Percentiles rank a stretch among this genome's conserved stretches.
These are phyloP conservation scores for Daedaleopsis nitida DNA, from an alignment of 768 basidiomycete species.

Conservation along the genomic window DNA sequence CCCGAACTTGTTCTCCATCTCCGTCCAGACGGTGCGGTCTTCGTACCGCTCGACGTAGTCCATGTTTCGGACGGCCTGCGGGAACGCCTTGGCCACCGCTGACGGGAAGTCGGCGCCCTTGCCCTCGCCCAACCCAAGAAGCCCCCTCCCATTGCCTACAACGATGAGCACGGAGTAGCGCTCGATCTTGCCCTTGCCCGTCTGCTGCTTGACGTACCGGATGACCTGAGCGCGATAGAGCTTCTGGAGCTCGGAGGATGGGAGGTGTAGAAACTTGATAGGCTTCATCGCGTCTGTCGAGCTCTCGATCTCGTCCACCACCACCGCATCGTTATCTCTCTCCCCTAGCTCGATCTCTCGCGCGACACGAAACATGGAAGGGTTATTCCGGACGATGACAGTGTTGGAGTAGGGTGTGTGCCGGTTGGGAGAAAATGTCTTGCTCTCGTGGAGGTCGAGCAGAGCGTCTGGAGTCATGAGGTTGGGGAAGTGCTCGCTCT, in stretches of 20 bases:
- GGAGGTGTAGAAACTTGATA: constrained; percentile 40
- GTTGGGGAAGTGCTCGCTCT: constrained; percentile 45
- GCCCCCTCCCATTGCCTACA: constrained; percentile 80
- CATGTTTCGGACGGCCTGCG: constrained; percentile 81
- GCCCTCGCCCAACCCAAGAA: constrained; percentile 82
- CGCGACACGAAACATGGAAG: constrained; percentile 57
- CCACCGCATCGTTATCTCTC: too few relatives aligned
- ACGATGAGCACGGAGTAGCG: constrained; percentile 64
- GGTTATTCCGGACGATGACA: constrained; percentile 69
- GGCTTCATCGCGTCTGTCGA: constrained; percentile 18
- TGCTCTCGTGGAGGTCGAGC: constrained; percentile 59
- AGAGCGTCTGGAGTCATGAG: constrained; percentile 64
- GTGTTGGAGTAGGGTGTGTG: constrained; percentile 59
- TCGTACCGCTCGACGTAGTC: constrained; percentile 96
- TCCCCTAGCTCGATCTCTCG: constrained; percentile 34
- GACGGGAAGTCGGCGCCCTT: constrained; percentile 61
- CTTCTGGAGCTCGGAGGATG: constrained; percentile 28
- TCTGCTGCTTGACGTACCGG: constrained; percentile 82
- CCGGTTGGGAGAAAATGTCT: constrained; percentile 50
- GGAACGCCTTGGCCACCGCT: constrained; percentile 60
- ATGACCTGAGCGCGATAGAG: constrained; percentile 46
- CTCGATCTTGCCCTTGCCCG: constrained; percentile 88
- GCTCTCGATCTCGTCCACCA: constrained; percentile 21
- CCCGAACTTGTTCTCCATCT: constrained; percentile 83
- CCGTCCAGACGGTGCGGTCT: constrained; percentile 92